Base-by-base conservation (phyloP, 106 monocot species). In the Dactylorhiza incarnata region DNA sequence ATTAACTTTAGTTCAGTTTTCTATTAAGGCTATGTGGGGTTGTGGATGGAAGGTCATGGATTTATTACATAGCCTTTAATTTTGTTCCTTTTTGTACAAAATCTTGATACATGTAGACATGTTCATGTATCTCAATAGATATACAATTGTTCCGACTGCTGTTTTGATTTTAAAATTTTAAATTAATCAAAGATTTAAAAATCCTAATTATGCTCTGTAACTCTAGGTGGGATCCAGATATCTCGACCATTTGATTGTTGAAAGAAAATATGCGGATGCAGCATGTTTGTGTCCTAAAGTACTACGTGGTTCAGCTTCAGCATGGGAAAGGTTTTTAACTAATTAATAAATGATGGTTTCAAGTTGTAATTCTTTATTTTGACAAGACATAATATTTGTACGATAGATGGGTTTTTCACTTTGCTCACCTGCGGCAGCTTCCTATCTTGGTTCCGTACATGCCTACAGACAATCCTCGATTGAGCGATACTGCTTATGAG, bases 401-500 rank as follows among this genome's bases (percentile, higher is more conserved):
- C 67, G 72, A 51, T 76, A 99, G 97, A 77, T 99, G 97, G 97
- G 94, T 99, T 82, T 99, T 99, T 62, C 89, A 94, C 73, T 99
- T 99, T 86, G 97, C 97, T 67, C 93, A 94, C 74, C 89, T 99
- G 17, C 91, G 94, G 46, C 94, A 99, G 78, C 89, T 99, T 75
- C 89, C 91, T 78, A 86, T 91, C 74, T 91, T 99, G 83, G 97
- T 94, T 81, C 91, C 91, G 71, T 92, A 89, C 80, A 99, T 99
- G 76, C 97, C 97, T 58, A 94, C 80, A 54, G 94, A 88, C 70
- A 89, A 94, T 78, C 97, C 97, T 55, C 84, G 82, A 47, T 69
- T 99, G 47, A 91, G 86, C 83, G 91, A 94, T 77, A 99, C 94
- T 79, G 84, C 91, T 71, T 99, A 99, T 85, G 94, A 99, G 96